Evolutionary conservation across 2,329 filamentous ascomycete species (phyloP).

Genomic region (Cytospora schulzeri): DNA sequence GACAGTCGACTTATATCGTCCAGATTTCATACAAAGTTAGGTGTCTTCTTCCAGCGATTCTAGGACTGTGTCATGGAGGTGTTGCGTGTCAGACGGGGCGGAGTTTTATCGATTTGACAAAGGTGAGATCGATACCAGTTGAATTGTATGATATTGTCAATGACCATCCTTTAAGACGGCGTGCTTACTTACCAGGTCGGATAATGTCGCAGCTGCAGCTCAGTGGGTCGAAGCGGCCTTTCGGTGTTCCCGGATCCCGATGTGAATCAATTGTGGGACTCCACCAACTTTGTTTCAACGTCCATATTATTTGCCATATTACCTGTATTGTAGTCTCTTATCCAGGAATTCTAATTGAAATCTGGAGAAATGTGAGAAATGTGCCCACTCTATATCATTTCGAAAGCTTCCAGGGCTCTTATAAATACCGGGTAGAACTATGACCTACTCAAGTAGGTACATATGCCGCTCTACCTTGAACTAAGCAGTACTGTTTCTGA

Average conservation of each 20-base stretch:
- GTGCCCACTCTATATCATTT: no score
- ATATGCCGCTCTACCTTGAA: no score
- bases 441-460: no score
- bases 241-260: background rate
- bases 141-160: background rate
- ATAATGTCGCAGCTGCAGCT: background rate
- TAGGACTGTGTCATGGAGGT: background rate
- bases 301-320: no score
- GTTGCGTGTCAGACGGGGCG: background rate
- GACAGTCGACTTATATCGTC: background rate
- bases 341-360: no score
- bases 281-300: background rate
- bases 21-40: no score
- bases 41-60: background rate
- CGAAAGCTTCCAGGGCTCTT: no score
- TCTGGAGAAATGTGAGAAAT: no score
- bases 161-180: background rate
- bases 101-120: background rate
- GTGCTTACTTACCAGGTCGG: background rate
- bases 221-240: background rate
- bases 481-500: no score
- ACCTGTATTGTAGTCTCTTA: no score
- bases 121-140: background rate
- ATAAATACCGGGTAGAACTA: no score
- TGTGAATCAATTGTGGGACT: background rate